These are phyloP conservation scores for Ophiocordyceps camponoti-saundersi DNA, from an alignment of 2,329 filamentous ascomycete species.

Conservation along the genomic window DNA sequence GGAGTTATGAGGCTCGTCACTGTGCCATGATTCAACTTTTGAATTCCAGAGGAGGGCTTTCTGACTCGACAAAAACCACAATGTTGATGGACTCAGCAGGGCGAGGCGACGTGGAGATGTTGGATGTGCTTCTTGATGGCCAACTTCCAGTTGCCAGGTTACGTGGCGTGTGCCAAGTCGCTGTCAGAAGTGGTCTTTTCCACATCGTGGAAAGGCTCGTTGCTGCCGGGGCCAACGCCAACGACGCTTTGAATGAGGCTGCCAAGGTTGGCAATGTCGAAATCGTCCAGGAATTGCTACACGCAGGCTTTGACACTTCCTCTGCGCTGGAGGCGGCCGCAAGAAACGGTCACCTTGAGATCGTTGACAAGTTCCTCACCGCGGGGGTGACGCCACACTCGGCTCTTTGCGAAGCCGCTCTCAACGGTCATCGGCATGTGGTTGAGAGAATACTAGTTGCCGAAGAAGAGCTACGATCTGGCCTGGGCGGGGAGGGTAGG, in stretches of 20 bases:
- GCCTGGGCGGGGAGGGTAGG: background rate
- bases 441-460: background rate
- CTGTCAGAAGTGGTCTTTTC: background rate
- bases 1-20: background rate
- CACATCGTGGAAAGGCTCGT: background rate
- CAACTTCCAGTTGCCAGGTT: background rate
- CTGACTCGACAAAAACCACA: background rate
- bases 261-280: background rate
- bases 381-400: background rate
- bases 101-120: background rate
- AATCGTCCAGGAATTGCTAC: background rate
- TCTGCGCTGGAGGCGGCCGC: background rate
- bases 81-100: background rate
- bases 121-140: background rate
- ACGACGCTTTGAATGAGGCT: background rate
- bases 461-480: background rate
- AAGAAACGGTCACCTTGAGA: background rate
- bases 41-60: background rate
- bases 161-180: background rate
- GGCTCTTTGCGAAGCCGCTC: background rate
- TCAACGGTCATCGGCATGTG: background rate
- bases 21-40: background rate
- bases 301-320: background rate
- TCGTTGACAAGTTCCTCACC: background rate
- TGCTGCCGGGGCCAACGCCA: background rate